These are phyloP conservation scores for Vitis labrusca DNA, from an alignment of 164 flowering plant species.

Conservation along the genomic window DNA sequence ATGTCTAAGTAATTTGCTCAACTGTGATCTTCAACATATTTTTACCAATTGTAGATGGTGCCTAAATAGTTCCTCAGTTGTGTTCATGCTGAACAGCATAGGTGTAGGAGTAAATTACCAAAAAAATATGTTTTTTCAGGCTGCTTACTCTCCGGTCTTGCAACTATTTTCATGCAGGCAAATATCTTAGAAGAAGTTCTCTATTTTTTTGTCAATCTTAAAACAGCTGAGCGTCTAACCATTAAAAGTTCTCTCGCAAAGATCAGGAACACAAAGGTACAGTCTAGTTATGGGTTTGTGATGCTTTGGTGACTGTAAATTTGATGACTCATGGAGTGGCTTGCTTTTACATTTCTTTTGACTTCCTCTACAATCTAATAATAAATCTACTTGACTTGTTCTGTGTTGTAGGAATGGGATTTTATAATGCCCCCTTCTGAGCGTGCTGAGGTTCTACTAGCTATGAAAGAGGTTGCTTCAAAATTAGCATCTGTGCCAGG, in stretches of 20 bases:
- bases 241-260: constrained; percentile 42
- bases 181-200: constrained; percentile 68
- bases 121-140: not conserved
- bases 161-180: constrained; percentile 33
- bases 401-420: constrained; percentile 57
- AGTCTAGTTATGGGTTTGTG: not conserved
- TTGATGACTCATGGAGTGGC: not conserved
- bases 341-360: not conserved
- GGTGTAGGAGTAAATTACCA: not conserved
- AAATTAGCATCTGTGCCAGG: constrained; percentile 49
- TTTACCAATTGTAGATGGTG: too few relatives aligned
- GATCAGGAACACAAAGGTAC: constrained; percentile 58
- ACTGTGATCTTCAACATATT: too few relatives aligned
- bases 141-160: constrained; percentile 5
- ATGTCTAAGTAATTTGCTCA: too few relatives aligned
- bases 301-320: not conserved
- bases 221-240: constrained; percentile 30
- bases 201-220: constrained; percentile 30
- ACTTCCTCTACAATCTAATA: not conserved
- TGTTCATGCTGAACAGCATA: too few relatives aligned
- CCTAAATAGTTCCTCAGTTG: too few relatives aligned
- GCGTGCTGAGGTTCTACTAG: constrained; percentile 44
- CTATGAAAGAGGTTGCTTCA: constrained; percentile 39
- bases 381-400: constrained; percentile 6
- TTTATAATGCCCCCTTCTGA: constrained; percentile 44